A percentile compares a stretch with the other conserved stretches of the same genome.
Evolutionary conservation across 148 eudicot genomes (phyloP).

Genomic region (Talinum fruticosum): DNA sequence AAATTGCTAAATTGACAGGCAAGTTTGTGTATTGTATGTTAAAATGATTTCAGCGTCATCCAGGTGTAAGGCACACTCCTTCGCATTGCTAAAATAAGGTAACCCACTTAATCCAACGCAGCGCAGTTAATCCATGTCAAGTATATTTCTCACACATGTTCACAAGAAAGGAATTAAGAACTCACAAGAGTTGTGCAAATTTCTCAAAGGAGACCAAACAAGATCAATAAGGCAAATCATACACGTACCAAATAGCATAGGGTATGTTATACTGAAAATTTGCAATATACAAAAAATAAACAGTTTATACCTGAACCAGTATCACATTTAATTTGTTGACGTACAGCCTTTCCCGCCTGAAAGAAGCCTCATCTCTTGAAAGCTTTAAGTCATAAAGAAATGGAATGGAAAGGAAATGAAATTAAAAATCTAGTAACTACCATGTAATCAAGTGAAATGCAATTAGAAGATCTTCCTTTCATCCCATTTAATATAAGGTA

Average conservation of each 20-base stretch:
- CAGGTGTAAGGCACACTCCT: background rate
- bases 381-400: conserved; percentile 38
- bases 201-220: background rate
- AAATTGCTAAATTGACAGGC: background rate
- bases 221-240: background rate
- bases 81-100: background rate
- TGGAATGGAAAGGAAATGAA: background rate
- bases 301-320: conserved; percentile 74
- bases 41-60: background rate
- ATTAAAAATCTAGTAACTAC: background rate
- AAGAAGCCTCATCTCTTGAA: conserved; percentile 83
- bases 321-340: conserved; percentile 88
- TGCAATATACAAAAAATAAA: background rate
- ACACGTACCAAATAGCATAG: background rate
- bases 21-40: too few relatives aligned
- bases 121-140: too few relatives aligned
- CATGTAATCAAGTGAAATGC: background rate
- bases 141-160: background rate
- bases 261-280: background rate
- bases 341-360: conserved; percentile 87
- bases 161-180: background rate
- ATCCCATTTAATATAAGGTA: background rate
- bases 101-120: background rate
- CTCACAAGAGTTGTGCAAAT: background rate
- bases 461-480: background rate